Conservation (phyloP, 352 stramenopile genomes). For the Pythium coloratum region DNA sequence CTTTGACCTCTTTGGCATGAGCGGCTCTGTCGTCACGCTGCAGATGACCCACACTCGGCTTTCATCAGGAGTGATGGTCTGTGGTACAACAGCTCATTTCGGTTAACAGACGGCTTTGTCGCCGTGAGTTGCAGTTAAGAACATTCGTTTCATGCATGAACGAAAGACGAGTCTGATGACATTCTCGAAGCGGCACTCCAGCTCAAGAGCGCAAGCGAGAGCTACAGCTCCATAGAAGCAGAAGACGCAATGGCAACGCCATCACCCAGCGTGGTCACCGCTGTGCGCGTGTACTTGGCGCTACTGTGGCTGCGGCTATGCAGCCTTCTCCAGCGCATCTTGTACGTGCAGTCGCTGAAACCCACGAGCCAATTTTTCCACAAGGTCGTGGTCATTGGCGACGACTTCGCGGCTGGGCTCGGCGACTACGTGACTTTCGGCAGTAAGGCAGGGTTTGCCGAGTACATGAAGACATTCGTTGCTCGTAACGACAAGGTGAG, state of each 20-base stretch:
- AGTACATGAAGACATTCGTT: constrained; percentile 56
- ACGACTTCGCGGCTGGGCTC: constrained; percentile 80
- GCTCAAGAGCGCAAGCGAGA: background rate
- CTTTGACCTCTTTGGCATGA: background rate
- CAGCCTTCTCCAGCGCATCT: constrained; percentile 41
- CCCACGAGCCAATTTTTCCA: constrained; percentile 69
- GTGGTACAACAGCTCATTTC: too few relatives aligned
- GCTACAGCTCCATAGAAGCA: background rate
- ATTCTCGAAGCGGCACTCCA: constrained; percentile 33
- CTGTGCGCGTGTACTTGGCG: constrained; percentile 52
- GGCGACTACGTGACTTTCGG: constrained; percentile 76
- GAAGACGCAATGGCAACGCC: constrained; percentile 5
- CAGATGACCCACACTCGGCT: constrained; percentile 25
- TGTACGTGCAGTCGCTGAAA: constrained; percentile 50
- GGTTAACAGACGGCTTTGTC: background rate
- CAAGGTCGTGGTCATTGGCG: constrained; percentile 82
- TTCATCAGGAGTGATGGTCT: background rate
- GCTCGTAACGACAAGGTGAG: constrained; percentile 57
- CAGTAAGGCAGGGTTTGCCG: constrained; percentile 44
- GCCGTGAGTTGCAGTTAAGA: background rate
- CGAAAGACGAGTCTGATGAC: constrained; percentile 2
- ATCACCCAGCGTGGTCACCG: constrained; percentile 30
- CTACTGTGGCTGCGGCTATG: constrained; percentile 76
- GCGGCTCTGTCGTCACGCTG: constrained; percentile 1
- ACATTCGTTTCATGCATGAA: background rate